phyloP scores from a whole-genome alignment of 2,329 filamentous ascomycete species.

The Tricladium varicosporioides region DNA sequence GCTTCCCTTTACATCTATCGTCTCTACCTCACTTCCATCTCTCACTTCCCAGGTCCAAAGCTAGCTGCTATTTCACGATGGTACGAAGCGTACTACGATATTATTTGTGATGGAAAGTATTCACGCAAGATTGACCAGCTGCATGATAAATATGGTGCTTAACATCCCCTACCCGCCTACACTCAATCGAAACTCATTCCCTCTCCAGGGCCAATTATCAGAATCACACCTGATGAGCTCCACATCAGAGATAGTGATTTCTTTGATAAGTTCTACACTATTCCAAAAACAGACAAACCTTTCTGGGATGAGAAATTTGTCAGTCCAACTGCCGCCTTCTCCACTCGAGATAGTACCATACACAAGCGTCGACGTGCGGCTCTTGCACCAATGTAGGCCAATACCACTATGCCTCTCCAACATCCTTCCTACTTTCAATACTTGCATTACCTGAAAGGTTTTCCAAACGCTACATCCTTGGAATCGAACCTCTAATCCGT shows the following conservation, averaged over 20 bases:
- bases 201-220: conserved; percentile 38
- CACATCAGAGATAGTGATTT: conserved; percentile 36
- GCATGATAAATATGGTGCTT: too few relatives aligned
- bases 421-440: not conserved
- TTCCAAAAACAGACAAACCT: not conserved
- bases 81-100: not conserved
- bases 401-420: not conserved
- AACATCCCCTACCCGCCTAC: too few relatives aligned
- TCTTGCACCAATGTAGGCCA: too few relatives aligned
- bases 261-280: conserved; percentile 38
- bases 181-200: too few relatives aligned
- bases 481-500: not conserved
- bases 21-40: too few relatives aligned
- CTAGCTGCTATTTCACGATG: not conserved
- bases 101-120: not conserved
- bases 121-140: too few relatives aligned
- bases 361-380: too few relatives aligned
- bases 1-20: too few relatives aligned
- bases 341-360: not conserved
- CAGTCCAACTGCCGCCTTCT: not conserved
- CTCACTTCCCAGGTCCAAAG: not conserved
- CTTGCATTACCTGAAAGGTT: not conserved
- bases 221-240: conserved; percentile 38
- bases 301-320: not conserved
- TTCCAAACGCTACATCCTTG: not conserved